Percentiles rank a stretch among this genome's conserved stretches.
These are phyloP conservation scores for Phytopythium montanum DNA, from an alignment of 352 stramenopile genomes.

Conservation along the genomic window DNA sequence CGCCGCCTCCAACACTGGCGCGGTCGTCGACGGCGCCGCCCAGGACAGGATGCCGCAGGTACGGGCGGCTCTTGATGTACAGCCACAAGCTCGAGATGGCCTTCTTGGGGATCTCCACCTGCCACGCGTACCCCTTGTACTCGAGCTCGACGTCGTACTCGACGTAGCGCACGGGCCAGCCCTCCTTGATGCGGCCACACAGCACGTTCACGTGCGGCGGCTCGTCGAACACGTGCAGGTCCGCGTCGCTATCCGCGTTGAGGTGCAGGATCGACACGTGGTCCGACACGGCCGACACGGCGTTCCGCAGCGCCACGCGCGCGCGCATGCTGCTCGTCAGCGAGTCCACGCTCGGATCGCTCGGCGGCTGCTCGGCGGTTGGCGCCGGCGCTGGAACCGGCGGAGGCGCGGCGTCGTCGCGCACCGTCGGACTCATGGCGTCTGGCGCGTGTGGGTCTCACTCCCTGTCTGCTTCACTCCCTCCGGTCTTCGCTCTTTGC, in stretches of 20 bases:
- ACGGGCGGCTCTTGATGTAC: slow-evolving; percentile 80
- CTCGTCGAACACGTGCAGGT: slow-evolving; percentile 76
- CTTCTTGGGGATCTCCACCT: slow-evolving; percentile 84
- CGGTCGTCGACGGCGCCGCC: slow-evolving; percentile 10
- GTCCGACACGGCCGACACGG: slow-evolving; percentile 19
- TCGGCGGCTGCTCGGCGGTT: neutral
- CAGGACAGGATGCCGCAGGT: slow-evolving; percentile 40
- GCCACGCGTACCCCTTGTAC: slow-evolving; percentile 80
- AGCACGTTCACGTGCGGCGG: slow-evolving; percentile 55
- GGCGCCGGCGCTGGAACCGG: neutral
- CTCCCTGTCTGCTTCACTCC: no score
- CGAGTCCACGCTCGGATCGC: neutral
- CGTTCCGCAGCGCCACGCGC: slow-evolving; percentile 12
- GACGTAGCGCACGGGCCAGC: slow-evolving; percentile 78
- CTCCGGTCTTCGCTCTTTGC: no score
- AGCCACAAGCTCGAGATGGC: slow-evolving; percentile 83
- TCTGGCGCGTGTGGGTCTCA: no score
- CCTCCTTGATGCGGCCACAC: slow-evolving; percentile 58
- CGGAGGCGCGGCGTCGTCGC: neutral
- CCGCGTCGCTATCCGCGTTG: slow-evolving; percentile 45
- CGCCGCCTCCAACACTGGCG: neutral
- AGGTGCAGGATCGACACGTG: slow-evolving; percentile 45
- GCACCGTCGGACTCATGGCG: neutral
- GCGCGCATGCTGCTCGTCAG: neutral
- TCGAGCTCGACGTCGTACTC: slow-evolving; percentile 79